A percentile compares a stretch with the other conserved stretches of the same genome.
Conservation (phyloP, 768 basidiomycete species). For the Arthromyces matolae region DNA sequence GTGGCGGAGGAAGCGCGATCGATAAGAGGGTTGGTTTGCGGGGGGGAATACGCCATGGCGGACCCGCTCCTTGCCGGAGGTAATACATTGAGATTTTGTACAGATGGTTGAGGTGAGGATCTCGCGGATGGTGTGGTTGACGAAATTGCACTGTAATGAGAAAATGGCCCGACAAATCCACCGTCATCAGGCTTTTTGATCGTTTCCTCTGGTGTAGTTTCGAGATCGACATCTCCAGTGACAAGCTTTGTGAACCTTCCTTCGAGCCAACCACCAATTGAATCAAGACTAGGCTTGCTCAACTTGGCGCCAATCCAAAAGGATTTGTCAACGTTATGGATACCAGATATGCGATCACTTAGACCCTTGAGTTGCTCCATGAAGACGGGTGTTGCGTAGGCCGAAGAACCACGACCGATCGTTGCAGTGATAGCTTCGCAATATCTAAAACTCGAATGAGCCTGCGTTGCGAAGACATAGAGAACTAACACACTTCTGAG, state of each 20-base stretch:
- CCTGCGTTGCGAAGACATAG: background rate
- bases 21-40: constrained; percentile 46
- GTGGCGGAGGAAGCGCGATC: constrained; percentile 78
- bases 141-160: constrained; percentile 90
- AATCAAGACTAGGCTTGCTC: constrained; percentile 87
- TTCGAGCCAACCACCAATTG: constrained; percentile 89
- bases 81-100: constrained; percentile 35
- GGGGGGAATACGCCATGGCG: constrained; percentile 57
- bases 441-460: constrained; percentile 52
- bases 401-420: constrained; percentile 61
- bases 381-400: constrained; percentile 63
- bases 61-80: constrained; percentile 65
- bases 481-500: constrained; percentile 57
- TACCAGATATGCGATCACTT: constrained; percentile 71
- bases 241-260: constrained; percentile 92
- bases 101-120: constrained; percentile 70
- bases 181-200: constrained; percentile 33
- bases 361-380: constrained; percentile 75
- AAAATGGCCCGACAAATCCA: constrained; percentile 74
- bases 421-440: constrained; percentile 83
- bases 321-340: constrained; percentile 70
- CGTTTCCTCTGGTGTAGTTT: constrained; percentile 36
- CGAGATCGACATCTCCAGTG: constrained; percentile 78
- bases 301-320: constrained; percentile 90
- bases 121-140: constrained; percentile 71